phyloP scores from a whole-genome alignment of 805 yeast genomes.

The Cyberlindnera nakhonratchasimensis region DNA sequence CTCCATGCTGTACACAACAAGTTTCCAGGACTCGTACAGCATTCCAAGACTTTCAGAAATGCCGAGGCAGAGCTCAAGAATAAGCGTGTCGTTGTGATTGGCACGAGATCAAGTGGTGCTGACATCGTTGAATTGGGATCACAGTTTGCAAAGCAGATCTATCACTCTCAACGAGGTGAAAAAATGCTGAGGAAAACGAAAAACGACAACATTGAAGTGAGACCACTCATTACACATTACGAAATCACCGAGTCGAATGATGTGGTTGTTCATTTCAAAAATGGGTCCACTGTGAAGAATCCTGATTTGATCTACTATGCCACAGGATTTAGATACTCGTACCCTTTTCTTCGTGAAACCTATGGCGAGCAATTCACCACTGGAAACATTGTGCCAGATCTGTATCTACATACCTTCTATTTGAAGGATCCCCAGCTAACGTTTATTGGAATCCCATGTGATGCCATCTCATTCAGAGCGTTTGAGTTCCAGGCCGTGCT shows the following conservation, averaged over 20 bases:
- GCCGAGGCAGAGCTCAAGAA: conserved; percentile 19
- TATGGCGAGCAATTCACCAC: conserved; percentile 27
- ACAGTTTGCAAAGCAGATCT: conserved; percentile 11
- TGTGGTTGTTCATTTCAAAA: conserved; percentile 36
- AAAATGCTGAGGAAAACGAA: conserved; percentile 30
- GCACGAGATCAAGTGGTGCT: conserved; percentile 66
- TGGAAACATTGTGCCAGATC: conserved; percentile 28
- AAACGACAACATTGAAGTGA: conserved; percentile 32
- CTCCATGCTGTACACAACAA: conserved; percentile 30
- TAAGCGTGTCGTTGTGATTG: conserved; percentile 50
- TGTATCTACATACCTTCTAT: conserved; percentile 35
- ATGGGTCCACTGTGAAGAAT: conserved; percentile 39
- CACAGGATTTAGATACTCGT: conserved; percentile 62
- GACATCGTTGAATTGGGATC: conserved; percentile 41
- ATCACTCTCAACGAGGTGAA: conserved; percentile 38
- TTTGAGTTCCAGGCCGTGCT: conserved; percentile 41
- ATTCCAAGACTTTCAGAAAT: conserved; percentile 31
- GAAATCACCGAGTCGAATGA: conserved; percentile 29
- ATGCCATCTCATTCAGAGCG: conserved; percentile 38
- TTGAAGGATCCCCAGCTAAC: conserved; percentile 34
- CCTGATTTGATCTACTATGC: conserved; percentile 62
- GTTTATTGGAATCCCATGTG: conserved; percentile 36
- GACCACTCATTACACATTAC: conserved; percentile 36
- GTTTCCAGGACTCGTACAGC: conserved; percentile 25
- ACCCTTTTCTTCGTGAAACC: conserved; percentile 46